A percentile compares a stretch with the other conserved stretches of the same genome.
phyloP scores from a whole-genome alignment of 2,329 filamentous ascomycete species.

The Aureobasidium pullulans region DNA sequence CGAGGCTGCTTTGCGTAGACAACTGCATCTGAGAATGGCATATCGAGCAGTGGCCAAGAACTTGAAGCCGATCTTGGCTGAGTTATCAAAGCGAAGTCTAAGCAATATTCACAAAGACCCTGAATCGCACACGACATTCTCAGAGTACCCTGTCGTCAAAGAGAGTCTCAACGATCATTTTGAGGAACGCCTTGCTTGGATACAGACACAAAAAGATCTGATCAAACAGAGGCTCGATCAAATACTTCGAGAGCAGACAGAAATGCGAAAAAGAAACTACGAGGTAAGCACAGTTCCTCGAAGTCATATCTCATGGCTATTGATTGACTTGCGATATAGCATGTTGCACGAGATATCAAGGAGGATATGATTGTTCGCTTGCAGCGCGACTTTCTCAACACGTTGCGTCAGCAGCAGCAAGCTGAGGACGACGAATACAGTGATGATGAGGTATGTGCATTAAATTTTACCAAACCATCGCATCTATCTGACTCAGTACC shows the following conservation, averaged over 20 bases:
- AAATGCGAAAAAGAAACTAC: conserved; percentile 30
- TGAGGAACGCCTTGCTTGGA: conserved; percentile 30
- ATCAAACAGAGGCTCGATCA: conserved; percentile 32
- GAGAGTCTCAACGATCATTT: conserved; percentile 45
- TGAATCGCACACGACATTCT: conserved; percentile 45
- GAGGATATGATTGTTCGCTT: conserved; percentile 23
- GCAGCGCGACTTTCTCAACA: conserved; percentile 28
- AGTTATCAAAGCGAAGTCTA: conserved; percentile 55
- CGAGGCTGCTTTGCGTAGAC: conserved; percentile 46
- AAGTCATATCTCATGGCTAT: conserved; percentile 24
- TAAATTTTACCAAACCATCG: conserved; percentile 2
- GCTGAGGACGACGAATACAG: conserved; percentile 30
- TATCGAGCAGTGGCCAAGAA: conserved; percentile 57
- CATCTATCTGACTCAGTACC: background rate
- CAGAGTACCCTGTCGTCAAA: conserved; percentile 47
- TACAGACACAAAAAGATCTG: conserved; percentile 31
- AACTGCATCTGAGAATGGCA: conserved; percentile 58
- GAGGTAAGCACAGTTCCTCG: conserved; percentile 29
- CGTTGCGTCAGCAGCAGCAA: conserved; percentile 29
- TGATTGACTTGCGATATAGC: conserved; percentile 3
- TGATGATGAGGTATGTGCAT: conserved; percentile 32
- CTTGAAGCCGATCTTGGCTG: conserved; percentile 57
- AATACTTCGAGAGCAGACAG: conserved; percentile 27
- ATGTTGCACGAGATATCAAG: conserved; percentile 19
- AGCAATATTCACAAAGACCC: conserved; percentile 51